These are phyloP conservation scores for Pythium pyrilobum DNA, from an alignment of 352 stramenopile species.

Conservation along the genomic window DNA sequence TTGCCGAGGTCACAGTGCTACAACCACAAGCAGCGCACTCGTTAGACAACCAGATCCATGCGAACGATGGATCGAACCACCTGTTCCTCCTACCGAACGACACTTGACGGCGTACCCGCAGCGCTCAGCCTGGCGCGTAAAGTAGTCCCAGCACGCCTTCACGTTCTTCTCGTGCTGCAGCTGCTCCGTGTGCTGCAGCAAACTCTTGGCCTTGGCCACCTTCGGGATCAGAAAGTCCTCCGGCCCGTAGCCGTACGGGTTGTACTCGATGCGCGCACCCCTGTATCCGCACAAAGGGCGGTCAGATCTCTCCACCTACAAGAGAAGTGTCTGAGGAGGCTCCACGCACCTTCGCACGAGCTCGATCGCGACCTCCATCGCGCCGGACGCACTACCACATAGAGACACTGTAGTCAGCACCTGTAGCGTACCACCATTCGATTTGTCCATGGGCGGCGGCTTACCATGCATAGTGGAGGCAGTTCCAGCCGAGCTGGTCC, in stretches of 20 bases:
- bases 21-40: no score
- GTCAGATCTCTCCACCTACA: neutral
- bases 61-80: neutral
- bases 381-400: constrained; percentile 53
- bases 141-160: constrained; percentile 68
- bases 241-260: constrained; percentile 80
- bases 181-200: constrained; percentile 85
- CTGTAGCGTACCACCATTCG: no score
- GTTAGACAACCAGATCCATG: no score
- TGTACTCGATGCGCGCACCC: constrained; percentile 66
- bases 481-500: constrained; percentile 81
- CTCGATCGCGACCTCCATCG: constrained; percentile 64
- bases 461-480: constrained; percentile 83
- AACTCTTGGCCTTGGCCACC: constrained; percentile 68
- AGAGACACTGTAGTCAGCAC: neutral
- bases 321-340: neutral
- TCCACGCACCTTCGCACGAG: constrained; percentile 51
- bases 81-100: constrained; percentile 39
- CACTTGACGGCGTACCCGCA: constrained; percentile 67
- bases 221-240: constrained; percentile 85
- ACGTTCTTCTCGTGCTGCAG: constrained; percentile 81
- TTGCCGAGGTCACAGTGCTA: constrained; percentile 80
- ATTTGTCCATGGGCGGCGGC: no score
- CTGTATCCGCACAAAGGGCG: constrained; percentile 10
- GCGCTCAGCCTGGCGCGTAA: constrained; percentile 64